Evolutionary conservation across 1,139 yeast species (phyloP).

Genomic region (Nakaseomyces glabratus): DNA sequence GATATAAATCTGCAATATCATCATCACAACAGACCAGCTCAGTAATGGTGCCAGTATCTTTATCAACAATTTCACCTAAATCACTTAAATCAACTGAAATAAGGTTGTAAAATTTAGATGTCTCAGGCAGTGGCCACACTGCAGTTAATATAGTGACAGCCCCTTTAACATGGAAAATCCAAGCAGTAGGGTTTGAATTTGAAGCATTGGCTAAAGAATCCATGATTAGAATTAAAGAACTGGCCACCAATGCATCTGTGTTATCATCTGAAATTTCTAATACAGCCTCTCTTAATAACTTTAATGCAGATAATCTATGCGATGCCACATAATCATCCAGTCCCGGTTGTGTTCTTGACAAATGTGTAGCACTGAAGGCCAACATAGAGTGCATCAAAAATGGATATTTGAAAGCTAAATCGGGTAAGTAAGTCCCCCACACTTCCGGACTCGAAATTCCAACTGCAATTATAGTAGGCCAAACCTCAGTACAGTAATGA

Average conservation of each 20-base stretch:
- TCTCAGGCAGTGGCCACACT: constrained; percentile 84
- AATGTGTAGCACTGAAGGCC: constrained; percentile 87
- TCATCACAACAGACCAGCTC: constrained; percentile 78
- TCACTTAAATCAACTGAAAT: constrained; percentile 71
- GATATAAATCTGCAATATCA: constrained; percentile 75
- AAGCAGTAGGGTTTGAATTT: constrained; percentile 78
- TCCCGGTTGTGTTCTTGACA: constrained; percentile 67
- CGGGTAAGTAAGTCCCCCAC: constrained; percentile 83
- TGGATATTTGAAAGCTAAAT: constrained; percentile 79
- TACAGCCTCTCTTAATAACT: constrained; percentile 76
- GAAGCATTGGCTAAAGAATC: constrained; percentile 79
- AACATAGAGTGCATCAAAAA: constrained; percentile 85
- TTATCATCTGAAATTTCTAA: constrained; percentile 72
- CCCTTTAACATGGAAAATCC: constrained; percentile 96
- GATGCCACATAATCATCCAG: constrained; percentile 76
- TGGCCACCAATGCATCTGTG: constrained; percentile 87
- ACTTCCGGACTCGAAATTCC: constrained; percentile 81
- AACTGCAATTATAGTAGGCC: constrained; percentile 81
- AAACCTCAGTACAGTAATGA: constrained; percentile 77
- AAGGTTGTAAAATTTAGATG: constrained; percentile 62
- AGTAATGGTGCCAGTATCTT: constrained; percentile 37
- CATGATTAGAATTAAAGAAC: constrained; percentile 80
- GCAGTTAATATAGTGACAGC: constrained; percentile 93
- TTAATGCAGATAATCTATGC: constrained; percentile 79
- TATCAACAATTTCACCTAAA: constrained; percentile 66